Evolutionary conservation across 2,329 filamentous ascomycete genomes (phyloP).

Genomic region (Penicillium sp.): DNA sequence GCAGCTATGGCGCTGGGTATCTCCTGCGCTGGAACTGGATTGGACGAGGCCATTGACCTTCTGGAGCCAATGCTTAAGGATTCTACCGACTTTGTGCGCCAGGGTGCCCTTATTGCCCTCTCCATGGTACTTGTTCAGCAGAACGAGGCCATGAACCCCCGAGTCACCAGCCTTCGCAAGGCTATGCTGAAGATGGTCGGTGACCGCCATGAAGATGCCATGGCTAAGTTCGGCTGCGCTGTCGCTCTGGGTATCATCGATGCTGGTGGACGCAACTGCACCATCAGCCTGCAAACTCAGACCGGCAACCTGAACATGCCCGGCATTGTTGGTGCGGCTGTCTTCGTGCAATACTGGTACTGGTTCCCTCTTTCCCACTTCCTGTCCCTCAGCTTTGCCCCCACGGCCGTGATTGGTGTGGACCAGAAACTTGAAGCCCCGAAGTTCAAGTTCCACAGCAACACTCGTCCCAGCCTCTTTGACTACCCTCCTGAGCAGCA

Average conservation of each 20-base stretch:
- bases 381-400: slow-evolving; percentile 92
- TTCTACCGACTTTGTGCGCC: slow-evolving; percentile 95
- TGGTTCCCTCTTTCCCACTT: slow-evolving; percentile 99
- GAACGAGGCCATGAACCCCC: slow-evolving; percentile 98
- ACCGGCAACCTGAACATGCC: slow-evolving; percentile 99
- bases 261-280: slow-evolving; percentile 96
- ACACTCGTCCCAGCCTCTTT: slow-evolving; percentile 90
- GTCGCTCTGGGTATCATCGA: slow-evolving; percentile 96
- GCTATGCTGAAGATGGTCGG: slow-evolving; percentile 90
- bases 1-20: slow-evolving; percentile 98
- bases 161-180: slow-evolving; percentile 87
- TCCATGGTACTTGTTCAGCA: slow-evolving; percentile 99
- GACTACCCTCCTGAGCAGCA: slow-evolving; percentile 98
- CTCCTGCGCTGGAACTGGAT: slow-evolving; percentile 91
- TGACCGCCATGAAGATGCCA: slow-evolving; percentile 96
- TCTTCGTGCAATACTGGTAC: slow-evolving; percentile 99
- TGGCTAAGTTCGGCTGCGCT: slow-evolving; percentile 97
- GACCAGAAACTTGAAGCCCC: slow-evolving; percentile 93
- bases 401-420: slow-evolving; percentile 91
- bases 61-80: slow-evolving; percentile 99
- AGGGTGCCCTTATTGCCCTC: slow-evolving; percentile 90
- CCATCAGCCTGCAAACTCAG: slow-evolving; percentile 94
- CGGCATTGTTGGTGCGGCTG: slow-evolving; percentile 94
- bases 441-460: slow-evolving; percentile 92
- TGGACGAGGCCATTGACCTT: slow-evolving; percentile 94